phyloP scores from a whole-genome alignment of 2,329 filamentous ascomycete species.

The Eutypa lata region DNA sequence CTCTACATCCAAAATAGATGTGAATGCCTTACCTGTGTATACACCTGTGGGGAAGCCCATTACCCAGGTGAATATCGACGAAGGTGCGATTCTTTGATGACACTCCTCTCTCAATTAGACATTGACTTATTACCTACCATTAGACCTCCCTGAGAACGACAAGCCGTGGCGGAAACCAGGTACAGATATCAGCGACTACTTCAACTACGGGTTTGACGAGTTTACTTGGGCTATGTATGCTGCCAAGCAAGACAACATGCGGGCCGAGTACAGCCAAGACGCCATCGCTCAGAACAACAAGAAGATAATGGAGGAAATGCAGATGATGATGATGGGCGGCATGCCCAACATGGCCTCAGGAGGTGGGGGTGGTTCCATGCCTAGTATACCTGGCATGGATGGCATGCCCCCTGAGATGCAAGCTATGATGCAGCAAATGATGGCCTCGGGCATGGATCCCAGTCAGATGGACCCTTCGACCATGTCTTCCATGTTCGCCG shows the following conservation, averaged over 20 bases:
- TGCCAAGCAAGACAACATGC: slow-evolving; percentile 77
- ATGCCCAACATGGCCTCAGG: slow-evolving; percentile 39
- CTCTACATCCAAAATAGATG: slow-evolving; percentile 78
- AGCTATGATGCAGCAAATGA: slow-evolving; percentile 69
- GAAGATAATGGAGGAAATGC: slow-evolving; percentile 74
- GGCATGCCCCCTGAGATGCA: slow-evolving; percentile 66
- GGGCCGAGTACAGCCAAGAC: slow-evolving; percentile 70
- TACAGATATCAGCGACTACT: slow-evolving; percentile 93
- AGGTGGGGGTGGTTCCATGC: slow-evolving; percentile 28
- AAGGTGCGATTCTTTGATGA: slow-evolving; percentile 38
- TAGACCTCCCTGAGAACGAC: slow-evolving; percentile 71
- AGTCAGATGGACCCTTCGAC: slow-evolving; percentile 62
- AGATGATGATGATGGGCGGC: slow-evolving; percentile 63
- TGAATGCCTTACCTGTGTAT: slow-evolving; percentile 79
- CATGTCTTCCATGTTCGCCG: slow-evolving; percentile 58
- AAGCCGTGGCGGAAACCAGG: slow-evolving; percentile 96
- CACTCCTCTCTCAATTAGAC: slow-evolving; percentile 7
- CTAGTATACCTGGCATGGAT: slow-evolving; percentile 56
- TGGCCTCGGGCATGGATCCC: slow-evolving; percentile 62
- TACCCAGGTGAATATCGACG: slow-evolving; percentile 71
- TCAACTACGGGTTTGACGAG: slow-evolving; percentile 98
- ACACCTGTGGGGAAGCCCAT: slow-evolving; percentile 77
- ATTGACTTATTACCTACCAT: not conserved
- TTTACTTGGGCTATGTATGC: slow-evolving; percentile 97
- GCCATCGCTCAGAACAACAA: slow-evolving; percentile 64